Evolutionary conservation across 2,329 filamentous ascomycete genomes (phyloP).

Genomic region (Byssothecium circinans): DNA sequence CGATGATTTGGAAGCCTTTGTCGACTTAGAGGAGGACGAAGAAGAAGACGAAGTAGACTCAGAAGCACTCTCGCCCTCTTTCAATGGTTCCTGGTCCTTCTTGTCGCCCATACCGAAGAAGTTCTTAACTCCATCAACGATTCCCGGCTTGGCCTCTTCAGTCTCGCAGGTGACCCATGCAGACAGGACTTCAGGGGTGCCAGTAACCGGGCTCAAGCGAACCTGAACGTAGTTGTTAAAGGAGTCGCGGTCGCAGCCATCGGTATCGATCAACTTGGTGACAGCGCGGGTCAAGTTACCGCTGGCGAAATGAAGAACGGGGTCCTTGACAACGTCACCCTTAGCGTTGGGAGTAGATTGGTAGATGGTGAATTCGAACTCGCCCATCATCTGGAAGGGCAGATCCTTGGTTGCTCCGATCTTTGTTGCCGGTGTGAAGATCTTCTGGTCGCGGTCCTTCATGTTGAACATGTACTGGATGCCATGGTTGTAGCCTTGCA

Average conservation of each 20-base stretch:
- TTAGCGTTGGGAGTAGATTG: conserved; percentile 64
- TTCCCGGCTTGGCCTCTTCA: conserved; percentile 75
- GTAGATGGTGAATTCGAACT: conserved; percentile 79
- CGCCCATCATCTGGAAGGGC: conserved; percentile 76
- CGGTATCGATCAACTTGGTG: conserved; percentile 74
- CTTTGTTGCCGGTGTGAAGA: conserved; percentile 78
- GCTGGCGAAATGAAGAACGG: conserved; percentile 69
- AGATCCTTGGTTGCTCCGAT: conserved; percentile 81
- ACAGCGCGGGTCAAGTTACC: conserved; percentile 85
- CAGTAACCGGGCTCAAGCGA: conserved; percentile 70
- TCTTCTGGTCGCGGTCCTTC: conserved; percentile 72
- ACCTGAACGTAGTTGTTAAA: conserved; percentile 80
- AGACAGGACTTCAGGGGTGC: conserved; percentile 75
- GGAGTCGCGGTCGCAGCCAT: conserved; percentile 74
- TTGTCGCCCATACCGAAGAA: conserved; percentile 92
- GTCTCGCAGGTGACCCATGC: conserved; percentile 85
- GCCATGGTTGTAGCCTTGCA: conserved; percentile 70
- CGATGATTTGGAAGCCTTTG: conserved; percentile 43
- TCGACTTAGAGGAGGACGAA: conserved; percentile 43
- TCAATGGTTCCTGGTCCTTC: conserved; percentile 75
- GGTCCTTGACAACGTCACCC: conserved; percentile 55
- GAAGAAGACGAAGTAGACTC: conserved; percentile 51
- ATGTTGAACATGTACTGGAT: conserved; percentile 74
- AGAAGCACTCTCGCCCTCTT: conserved; percentile 51
- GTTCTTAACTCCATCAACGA: conserved; percentile 94